A percentile compares a stretch with the other conserved stretches of the same genome.
Evolutionary conservation across 148 eudicot genomes (phyloP).

Genomic region (Beta vulgaris): DNA sequence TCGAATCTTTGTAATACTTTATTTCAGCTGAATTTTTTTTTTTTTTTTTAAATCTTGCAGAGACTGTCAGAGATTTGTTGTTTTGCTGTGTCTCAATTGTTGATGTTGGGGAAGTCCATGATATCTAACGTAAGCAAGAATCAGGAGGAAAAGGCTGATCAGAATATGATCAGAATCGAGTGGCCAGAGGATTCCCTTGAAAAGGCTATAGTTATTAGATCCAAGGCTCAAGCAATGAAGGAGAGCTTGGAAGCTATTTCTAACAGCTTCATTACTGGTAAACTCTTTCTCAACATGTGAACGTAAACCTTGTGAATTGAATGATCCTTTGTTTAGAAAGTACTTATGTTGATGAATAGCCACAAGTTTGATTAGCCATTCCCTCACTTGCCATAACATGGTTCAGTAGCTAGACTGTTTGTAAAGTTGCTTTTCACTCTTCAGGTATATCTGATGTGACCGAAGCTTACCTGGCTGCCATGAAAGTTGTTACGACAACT

Average conservation of each 20-base stretch:
- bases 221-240: constrained; percentile 64
- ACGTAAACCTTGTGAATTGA: not conserved
- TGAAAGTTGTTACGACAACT: constrained; percentile 47
- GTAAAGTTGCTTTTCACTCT: constrained; percentile 12
- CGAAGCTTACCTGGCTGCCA: constrained; percentile 77
- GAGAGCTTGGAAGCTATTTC: constrained; percentile 74
- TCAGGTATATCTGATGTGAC: constrained; percentile 91
- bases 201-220: constrained; percentile 73
- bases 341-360: not conserved
- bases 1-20: not conserved
- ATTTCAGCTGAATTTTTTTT: not conserved
- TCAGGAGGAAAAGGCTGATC: constrained; percentile 45
- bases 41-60: constrained; percentile 39
- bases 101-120: constrained; percentile 83
- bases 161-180: constrained; percentile 45
- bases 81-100: constrained; percentile 73
- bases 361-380: not conserved
- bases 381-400: not conserved
- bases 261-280: constrained; percentile 87
- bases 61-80: constrained; percentile 95
- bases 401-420: not conserved
- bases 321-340: not conserved
- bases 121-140: constrained; percentile 66
- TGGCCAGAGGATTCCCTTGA: constrained; percentile 96
- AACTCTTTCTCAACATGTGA: constrained; percentile 1